Evolutionary conservation across 1,139 yeast genomes (phyloP).

Genomic region (Pichia sp.): DNA sequence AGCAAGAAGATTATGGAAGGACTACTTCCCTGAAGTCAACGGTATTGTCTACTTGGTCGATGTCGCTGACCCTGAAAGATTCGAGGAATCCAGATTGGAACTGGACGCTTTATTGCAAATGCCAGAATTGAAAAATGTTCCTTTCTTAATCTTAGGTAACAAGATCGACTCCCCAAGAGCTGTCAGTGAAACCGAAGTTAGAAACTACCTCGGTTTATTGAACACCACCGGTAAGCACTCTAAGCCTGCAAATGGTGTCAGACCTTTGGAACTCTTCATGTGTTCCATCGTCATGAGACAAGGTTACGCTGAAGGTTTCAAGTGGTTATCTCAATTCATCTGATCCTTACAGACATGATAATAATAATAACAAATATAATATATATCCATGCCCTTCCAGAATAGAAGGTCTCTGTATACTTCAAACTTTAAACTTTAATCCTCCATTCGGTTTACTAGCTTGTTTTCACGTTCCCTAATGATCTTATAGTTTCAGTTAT

Average conservation of each 20-base stretch:
- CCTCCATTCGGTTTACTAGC: too few species aligned
- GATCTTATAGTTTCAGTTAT: too few species aligned
- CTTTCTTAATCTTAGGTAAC: constrained; percentile 91
- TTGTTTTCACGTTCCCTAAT: too few species aligned
- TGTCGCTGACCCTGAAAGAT: constrained; percentile 94
- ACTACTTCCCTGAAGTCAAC: constrained; percentile 97
- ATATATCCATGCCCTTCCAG: too few species aligned
- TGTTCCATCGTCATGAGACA: constrained; percentile 96
- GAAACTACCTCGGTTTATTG: constrained; percentile 82
- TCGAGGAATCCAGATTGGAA: constrained; percentile 91
- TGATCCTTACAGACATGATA: too few species aligned
- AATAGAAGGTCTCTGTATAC: too few species aligned
- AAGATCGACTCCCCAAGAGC: constrained; percentile 94
- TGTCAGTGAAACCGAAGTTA: constrained; percentile 90
- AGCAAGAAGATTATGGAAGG: constrained; percentile 99
- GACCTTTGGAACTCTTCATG: constrained; percentile 97
- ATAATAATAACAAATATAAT: background rate
- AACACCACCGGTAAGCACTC: constrained; percentile 86
- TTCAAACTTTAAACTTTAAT: too few species aligned
- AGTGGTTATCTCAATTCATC: constrained; percentile 93
- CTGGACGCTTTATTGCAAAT: constrained; percentile 87
- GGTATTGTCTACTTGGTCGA: constrained; percentile 96
- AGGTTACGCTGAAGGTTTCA: constrained; percentile 94
- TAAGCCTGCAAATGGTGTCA: constrained; percentile 62
- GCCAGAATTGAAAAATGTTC: constrained; percentile 84